Conservation (phyloP, 2,329 filamentous ascomycete genomes). For the Exophiala alcalophila region DNA sequence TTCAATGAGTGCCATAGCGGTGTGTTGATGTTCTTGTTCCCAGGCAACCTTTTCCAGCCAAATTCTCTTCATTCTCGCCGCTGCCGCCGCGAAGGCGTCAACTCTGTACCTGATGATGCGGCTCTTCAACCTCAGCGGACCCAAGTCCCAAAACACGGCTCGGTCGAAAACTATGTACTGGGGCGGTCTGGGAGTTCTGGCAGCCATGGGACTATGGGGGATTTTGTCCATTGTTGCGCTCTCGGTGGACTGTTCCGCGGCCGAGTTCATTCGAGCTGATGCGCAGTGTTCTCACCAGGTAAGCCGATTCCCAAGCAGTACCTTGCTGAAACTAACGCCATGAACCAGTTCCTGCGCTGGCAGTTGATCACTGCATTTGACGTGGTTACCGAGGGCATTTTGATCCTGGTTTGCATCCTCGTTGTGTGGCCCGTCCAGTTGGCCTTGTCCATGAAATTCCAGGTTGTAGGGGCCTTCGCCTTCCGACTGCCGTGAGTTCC, state of each 20-base stretch:
- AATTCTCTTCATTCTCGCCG: constrained; percentile 33
- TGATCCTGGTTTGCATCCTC: constrained; percentile 29
- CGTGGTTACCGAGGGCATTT: constrained; percentile 32
- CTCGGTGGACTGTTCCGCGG: constrained; percentile 21
- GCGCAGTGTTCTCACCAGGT: constrained; percentile 23
- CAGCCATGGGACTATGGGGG: constrained; percentile 24
- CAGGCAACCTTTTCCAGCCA: constrained; percentile 20
- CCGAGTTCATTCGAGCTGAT: constrained; percentile 14
- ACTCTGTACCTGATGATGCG: constrained; percentile 33
- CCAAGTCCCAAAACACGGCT: constrained; percentile 13
- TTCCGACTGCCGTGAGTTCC: constrained; percentile 36
- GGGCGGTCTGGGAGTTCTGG: constrained; percentile 19
- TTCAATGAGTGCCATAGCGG: neutral
- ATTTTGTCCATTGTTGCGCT: constrained; percentile 29
- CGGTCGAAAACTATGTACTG: constrained; percentile 28
- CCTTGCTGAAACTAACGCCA: neutral
- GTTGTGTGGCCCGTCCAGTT: constrained; percentile 32
- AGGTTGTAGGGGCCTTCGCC: constrained; percentile 39
- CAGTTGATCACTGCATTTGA: constrained; percentile 41
- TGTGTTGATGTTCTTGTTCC: neutral
- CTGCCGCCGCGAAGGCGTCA: constrained; percentile 33
- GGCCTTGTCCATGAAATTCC: constrained; percentile 21
- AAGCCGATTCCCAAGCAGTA: neutral
- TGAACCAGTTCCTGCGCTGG: constrained; percentile 33
- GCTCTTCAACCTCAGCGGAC: constrained; percentile 28